Base-by-base conservation (phyloP, 768 basidiomycete genomes). In the Boletus insuetus region DNA sequence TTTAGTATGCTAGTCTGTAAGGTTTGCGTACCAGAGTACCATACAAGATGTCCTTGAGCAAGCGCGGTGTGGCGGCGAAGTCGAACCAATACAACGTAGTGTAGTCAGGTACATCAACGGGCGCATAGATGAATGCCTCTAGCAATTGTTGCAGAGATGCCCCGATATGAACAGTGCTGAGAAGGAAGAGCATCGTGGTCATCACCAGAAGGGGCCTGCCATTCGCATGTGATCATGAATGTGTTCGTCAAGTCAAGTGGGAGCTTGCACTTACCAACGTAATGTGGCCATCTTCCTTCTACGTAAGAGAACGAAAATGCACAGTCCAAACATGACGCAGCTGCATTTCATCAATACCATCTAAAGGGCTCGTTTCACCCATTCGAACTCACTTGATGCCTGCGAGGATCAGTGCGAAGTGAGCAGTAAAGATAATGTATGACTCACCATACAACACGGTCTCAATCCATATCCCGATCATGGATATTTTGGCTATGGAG, bases 31-130 rank as follows among this genome's bases (percentile, higher is more conserved):
- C 49, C 48, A 38, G 22, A 13, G 38, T 50, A 14, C 0, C n/a
- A 32, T 55, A 56, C 19, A 43, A 0, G 6, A n/a, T 19, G 20
- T 39, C 14, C n/a, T 58, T 56, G 32, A 46, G 20, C 4, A 43
- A 2, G 9, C 13, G 1, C 8, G n/a, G 34, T 13, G 7, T 24
- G 19, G 6, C 19, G 13, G 7, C 9, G 14, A 13, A 32, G 9
- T 39, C 17, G 35, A 51, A 31, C 55, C 54, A 56, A 57, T 50
- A 58, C 29, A 3, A 31, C 11, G 39, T 31, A 20, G 48, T 46
- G 16, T 49, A 57, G 20, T 40, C 6, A 11, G 47, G 47, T 20
- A 46, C 43, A 39, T 41, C 12, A 19, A 10, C n/a, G 13, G 47
- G 39, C 1, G 20, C 39, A 19, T 55, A 58, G 22, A 56, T 26